Evolutionary conservation across 2,329 filamentous ascomycete genomes (phyloP).

Genomic region (Fusarium falciforme): DNA sequence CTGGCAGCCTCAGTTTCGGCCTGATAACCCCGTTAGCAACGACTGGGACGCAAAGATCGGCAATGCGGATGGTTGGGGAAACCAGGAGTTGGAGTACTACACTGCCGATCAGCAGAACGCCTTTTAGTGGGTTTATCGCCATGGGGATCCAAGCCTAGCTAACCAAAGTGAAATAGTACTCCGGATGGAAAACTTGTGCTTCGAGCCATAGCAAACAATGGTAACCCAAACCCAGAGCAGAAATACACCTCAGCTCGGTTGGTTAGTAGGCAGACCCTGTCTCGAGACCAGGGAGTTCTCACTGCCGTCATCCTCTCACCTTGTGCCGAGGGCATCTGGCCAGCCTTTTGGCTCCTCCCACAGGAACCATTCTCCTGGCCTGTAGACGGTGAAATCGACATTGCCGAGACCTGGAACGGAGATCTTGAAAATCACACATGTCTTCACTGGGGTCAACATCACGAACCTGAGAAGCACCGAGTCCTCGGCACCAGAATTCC

Average conservation of each 20-base stretch:
- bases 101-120: constrained; percentile 60
- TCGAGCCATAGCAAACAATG: constrained; percentile 56
- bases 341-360: constrained; percentile 71
- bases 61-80: constrained; percentile 70
- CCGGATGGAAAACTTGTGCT: constrained; percentile 63
- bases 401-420: constrained; percentile 72
- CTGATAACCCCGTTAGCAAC: constrained; percentile 57
- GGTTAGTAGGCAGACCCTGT: constrained; percentile 63
- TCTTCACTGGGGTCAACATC: constrained; percentile 68
- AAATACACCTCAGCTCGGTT: constrained; percentile 67
- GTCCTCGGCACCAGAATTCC: constrained; percentile 63
- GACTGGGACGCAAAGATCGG: constrained; percentile 67
- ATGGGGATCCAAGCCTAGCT: background rate
- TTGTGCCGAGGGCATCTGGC: constrained; percentile 68
- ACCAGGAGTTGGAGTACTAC: constrained; percentile 70
- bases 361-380: constrained; percentile 69
- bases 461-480: constrained; percentile 68
- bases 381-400: constrained; percentile 69
- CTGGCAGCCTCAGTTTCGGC: constrained; percentile 64
- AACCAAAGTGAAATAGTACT: constrained; percentile 46
- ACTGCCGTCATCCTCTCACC: constrained; percentile 63
- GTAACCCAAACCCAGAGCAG: constrained; percentile 44
- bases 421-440: constrained; percentile 66
- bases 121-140: constrained; percentile 56
- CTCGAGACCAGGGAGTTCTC: constrained; percentile 62